Conservation (phyloP, 2,329 filamentous ascomycete genomes). For the Cercospora brassicicola region DNA sequence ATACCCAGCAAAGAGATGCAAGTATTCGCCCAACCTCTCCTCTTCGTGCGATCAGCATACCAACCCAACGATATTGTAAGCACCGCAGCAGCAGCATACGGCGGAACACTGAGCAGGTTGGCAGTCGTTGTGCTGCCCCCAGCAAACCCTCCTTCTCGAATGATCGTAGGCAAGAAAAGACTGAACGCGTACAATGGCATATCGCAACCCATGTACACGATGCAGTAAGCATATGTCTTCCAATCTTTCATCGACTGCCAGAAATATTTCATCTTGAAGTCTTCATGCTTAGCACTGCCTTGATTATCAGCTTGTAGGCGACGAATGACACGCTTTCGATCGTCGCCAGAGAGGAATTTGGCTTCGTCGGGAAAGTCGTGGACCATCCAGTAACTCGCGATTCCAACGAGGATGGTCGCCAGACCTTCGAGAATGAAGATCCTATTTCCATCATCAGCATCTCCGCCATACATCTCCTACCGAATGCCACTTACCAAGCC, state of each 20-base stretch:
- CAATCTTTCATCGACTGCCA: conserved; percentile 74
- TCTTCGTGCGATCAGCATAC: conserved; percentile 70
- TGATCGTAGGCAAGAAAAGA: conserved; percentile 77
- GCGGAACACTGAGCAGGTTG: conserved; percentile 73
- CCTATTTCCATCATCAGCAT: not conserved
- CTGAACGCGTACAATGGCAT: conserved; percentile 74
- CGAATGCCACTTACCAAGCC: conserved; percentile 18
- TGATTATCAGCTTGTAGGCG: conserved; percentile 72
- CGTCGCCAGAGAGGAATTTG: conserved; percentile 66
- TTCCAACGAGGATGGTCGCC: conserved; percentile 66
- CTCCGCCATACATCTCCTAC: too few species aligned
- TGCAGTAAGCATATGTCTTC: conserved; percentile 75
- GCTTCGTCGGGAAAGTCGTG: conserved; percentile 74
- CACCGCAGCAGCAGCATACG: conserved; percentile 70
- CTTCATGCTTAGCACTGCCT: conserved; percentile 70
- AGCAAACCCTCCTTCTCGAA: conserved; percentile 54
- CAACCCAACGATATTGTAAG: conserved; percentile 71
- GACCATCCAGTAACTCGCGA: conserved; percentile 73
- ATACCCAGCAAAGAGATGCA: conserved; percentile 68
- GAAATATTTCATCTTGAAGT: conserved; percentile 71
- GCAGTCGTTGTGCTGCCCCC: conserved; percentile 60
- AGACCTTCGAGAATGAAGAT: conserved; percentile 56
- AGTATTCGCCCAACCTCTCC: conserved; percentile 80
- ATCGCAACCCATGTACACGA: conserved; percentile 76
- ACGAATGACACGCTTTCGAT: conserved; percentile 70